Percentiles rank a stretch among this genome's conserved stretches.
These are phyloP conservation scores for Thuja plicata DNA, from an alignment of 83 land plant genomes.

Conservation along the genomic window DNA sequence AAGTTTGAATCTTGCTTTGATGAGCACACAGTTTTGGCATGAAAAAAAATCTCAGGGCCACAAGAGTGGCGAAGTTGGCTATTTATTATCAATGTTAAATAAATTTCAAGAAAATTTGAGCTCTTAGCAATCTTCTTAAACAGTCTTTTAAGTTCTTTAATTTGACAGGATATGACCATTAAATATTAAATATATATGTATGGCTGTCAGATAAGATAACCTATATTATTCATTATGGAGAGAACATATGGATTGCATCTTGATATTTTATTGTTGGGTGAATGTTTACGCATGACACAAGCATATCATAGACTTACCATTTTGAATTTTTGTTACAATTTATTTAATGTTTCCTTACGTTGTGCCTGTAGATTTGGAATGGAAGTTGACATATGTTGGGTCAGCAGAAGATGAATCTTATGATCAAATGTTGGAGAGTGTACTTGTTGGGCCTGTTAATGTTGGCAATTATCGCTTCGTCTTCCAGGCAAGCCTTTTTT, in stretches of 20 bases:
- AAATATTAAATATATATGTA: not conserved
- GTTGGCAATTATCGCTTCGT: slow-evolving; percentile 85
- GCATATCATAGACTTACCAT: not conserved
- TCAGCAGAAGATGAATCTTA: slow-evolving; percentile 89
- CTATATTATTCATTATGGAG: not conserved
- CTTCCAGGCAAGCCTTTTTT: slow-evolving; percentile 43
- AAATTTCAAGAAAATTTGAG: not conserved
- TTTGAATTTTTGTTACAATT: not conserved
- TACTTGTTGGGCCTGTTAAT: slow-evolving; percentile 87
- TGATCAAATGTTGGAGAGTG: slow-evolving; percentile 83
- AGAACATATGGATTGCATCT: not conserved
- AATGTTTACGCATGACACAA: not conserved
- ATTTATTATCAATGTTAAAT: not conserved
- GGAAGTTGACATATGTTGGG: slow-evolving; percentile 83
- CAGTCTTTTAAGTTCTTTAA: not conserved
- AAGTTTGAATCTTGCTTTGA: no score
- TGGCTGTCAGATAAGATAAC: not conserved
- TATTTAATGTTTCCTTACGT: not conserved
- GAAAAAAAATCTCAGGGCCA: no score
- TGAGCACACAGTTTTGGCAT: no score
- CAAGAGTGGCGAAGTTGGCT: no score
- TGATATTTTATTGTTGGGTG: not conserved
- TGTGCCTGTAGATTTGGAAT: slow-evolving; percentile 65
- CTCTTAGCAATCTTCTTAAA: no score
- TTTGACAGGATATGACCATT: not conserved